Conservation (phyloP, 2,329 filamentous ascomycete species). For the Nemania diffusa region DNA sequence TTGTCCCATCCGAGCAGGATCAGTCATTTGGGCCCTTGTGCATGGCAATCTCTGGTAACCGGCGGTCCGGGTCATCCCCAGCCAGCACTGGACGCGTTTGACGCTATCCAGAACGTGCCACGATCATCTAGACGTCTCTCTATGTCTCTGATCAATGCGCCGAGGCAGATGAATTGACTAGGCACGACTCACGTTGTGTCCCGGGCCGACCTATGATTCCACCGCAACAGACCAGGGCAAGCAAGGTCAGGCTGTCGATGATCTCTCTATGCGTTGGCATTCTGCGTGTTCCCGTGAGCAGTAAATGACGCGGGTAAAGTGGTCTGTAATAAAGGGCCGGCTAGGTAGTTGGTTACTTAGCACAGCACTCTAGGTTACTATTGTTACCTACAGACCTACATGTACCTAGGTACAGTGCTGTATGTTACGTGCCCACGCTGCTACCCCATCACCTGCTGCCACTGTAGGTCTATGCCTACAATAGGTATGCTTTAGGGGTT, state of each 20-base stretch:
- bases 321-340: constrained; percentile 25
- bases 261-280: constrained; percentile 37
- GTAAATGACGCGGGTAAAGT: constrained; percentile 34
- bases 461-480: not conserved
- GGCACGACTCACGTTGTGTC: constrained; percentile 27
- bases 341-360: not conserved
- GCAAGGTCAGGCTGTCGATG: constrained; percentile 38
- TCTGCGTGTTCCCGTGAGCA: constrained; percentile 37
- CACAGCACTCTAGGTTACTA: not conserved
- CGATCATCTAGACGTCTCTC: constrained; percentile 16
- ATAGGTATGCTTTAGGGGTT: not conserved
- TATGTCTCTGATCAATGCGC: constrained; percentile 24
- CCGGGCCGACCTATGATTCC: constrained; percentile 30
- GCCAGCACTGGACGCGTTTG: constrained; percentile 4
- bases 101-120: not conserved
- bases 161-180: constrained; percentile 22
- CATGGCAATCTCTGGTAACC: constrained; percentile 17
- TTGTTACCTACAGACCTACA: not conserved
- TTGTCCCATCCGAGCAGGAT: constrained; percentile 12
- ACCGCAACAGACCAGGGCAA: constrained; percentile 22
- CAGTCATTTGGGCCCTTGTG: constrained; percentile 18
- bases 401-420: not conserved
- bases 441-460: not conserved
- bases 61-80: constrained; percentile 17
- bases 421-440: not conserved